Evolutionary conservation across 129 eudicot genomes (phyloP), one percentile per base, ranked within the genome.

Genomic region (Centrapalus pauciflorus): DNA sequence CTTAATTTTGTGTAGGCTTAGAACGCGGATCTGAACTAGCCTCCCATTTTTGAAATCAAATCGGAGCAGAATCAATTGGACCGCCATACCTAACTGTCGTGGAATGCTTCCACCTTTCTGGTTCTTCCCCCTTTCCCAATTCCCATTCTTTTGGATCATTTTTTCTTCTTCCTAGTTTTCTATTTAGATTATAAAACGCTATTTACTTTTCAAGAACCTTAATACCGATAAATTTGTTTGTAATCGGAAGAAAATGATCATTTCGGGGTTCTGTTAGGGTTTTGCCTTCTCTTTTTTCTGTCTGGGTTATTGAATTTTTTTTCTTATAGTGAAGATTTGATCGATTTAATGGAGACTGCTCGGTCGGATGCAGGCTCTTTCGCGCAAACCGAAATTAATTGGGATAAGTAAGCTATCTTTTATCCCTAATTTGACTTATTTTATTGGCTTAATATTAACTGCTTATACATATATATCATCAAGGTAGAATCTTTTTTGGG

Each of bases 301-400:
- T 45, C 5, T 63, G n/a, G 14, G 4, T 55, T 64, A 20, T 23
- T 49, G 12, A 1, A 29, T 16, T 49, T 34, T 27, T 25, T 7
- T 9, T 33, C 51, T 26, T n/a, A n/a, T n/a, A 5, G 12, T 5
- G 3, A 35, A 11, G 61, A 20, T 67, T 69, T 46, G 43, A 59
- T 52, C 50, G 40, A 50, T 61, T 4, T 19, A 67, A 87, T 91
- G 98, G 95, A 74, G 29, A 48, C 88, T 16, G 67, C 83, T 60
- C 76, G 76, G 66, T 54, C 89, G 24, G 81, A 79, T 4, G 62
- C 81, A 48, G 76, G 67, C 37, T 69, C 86, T 10, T 81, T 81
- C 24, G 76, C 86, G 26, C 98, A 78, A 71, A 83, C 96, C 24
- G 98, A 92, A 77, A 92, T 92, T 50, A 84, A 92, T 71, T 92